Base-by-base conservation (phyloP, 805 yeast species). In the Schizosaccharomyces lindneri region DNA sequence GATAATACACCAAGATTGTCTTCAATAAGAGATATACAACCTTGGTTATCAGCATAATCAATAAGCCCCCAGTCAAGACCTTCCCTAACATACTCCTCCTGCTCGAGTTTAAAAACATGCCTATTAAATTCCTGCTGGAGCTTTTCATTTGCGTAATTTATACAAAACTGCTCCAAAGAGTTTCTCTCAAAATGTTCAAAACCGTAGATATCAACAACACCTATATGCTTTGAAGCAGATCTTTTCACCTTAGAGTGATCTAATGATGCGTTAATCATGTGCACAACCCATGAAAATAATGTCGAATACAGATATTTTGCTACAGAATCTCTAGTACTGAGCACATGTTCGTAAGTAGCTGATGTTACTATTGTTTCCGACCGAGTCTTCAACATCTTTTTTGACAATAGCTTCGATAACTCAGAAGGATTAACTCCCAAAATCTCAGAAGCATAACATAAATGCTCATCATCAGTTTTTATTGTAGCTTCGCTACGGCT, bases 101-200 rank as follows among this genome's bases (percentile, higher is more conserved):
- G 97, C 71, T 90, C 98, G 64, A 93, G 78, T 70, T 90, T 90
- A 79, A 90, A 90, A 62, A 90, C 97, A 69, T 90, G 97, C 75
- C 88, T 97, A 68, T 89, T 90, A 73, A 90, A 90, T 72, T 90
- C 97, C 73, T 90, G 97, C 73, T 90, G 97, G 67, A 90, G 78
- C 73, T 90, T 90, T 75, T 89, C 97, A 72, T 88, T 88, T 59
- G 96, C 96, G 71, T 88, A 88, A 72, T 88, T 88, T 73, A 88
- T 88, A n/a, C 61, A 59, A 43, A 90, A 90, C 72, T 90, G 98
- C 74, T 90, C 98, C 68, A 90, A 90, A 9, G 96, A 88, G 73
- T 90, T 90, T 68, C 80, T 82, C 66, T 87, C 89, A 71, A 90
- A 90, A 73, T 89, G 97, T 73, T 90, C 98, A 71, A 90, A 90